Evolutionary conservation across 306 rosid species (phyloP), one percentile per base, ranked within the genome.

Genomic region (Trifolium pratense): DNA sequence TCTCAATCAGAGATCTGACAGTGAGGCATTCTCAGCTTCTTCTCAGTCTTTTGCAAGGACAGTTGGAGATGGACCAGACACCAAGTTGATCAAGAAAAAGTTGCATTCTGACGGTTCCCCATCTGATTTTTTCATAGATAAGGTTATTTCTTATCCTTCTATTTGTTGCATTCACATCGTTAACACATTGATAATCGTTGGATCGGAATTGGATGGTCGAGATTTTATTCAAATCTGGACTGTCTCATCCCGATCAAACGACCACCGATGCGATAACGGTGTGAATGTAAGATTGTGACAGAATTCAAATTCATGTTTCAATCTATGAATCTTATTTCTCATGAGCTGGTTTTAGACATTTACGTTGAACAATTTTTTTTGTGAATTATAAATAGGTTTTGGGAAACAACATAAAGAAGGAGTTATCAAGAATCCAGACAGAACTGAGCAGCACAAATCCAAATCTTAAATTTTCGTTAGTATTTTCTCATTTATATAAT

Each of bases 81-180:
- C 92, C 15, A 89, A 84, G 78, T 71, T 79, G 6, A 82, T 91
- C 16, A 89, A 93, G 69, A 86, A 77, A 68, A 91, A 85, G 85
- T 85, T 91, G 79, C 90, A 85, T 71, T 82, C 87, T 49, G 86
- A 87, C 77, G 97, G 90, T 15, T 81, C 96, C 59, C 88, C 97
- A 10, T 89, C 96, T 60, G 96, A 90, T 84, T 86, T 89, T 75
- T 90, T 82, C 90, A 82, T 86, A 20, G 94, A 91, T 8, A 93
- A 93, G 98, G 98, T 93, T 74, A 9, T 46, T 16, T 55, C 6
- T 61, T 16, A 59, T 70, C 70, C 32, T 42, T 49, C 18, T 6
- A 10, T 39, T n/a, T 42, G 15, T 42, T 42, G 39, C 10, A 36
- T 36, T 36, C 39, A 36, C 2, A 2, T 8, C 0, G 39, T 36